Evolutionary conservation across 257 asterid species (phyloP).

Genomic region (Solanum etuberosum): DNA sequence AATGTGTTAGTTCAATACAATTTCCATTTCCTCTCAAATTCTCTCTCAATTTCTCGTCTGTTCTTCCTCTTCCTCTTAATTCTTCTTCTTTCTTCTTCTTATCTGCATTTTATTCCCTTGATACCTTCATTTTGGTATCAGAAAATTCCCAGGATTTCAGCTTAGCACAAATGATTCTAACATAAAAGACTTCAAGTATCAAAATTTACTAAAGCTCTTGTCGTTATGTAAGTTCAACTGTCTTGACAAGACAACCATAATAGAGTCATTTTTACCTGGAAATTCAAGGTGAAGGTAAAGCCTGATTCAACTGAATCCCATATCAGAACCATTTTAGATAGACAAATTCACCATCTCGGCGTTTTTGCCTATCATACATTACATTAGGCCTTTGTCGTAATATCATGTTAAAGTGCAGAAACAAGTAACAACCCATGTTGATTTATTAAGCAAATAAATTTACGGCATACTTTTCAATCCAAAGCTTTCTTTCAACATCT

Average conservation of each 20-base stretch:
- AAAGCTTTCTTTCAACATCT: neutral
- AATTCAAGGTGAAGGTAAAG: neutral
- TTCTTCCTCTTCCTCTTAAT: neutral
- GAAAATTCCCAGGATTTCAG: neutral
- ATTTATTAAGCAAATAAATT: neutral
- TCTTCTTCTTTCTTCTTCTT: neutral
- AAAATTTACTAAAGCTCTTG: neutral
- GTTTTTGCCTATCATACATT: neutral
- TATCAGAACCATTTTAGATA: neutral
- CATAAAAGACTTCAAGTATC: neutral
- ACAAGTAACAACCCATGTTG: neutral
- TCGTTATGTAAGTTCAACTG: neutral
- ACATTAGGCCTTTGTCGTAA: neutral
- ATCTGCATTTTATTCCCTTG: neutral
- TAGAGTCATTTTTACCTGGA: neutral
- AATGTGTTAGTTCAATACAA: neutral
- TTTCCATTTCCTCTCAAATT: neutral
- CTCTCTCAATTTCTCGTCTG: neutral
- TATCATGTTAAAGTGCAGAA: neutral
- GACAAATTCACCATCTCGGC: neutral
- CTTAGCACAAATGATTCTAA: neutral
- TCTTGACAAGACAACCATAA: neutral
- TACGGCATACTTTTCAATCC: neutral
- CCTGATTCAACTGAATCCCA: neutral
- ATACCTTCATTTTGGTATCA: neutral